Evolutionary conservation across 1,284 basidiomycete species (phyloP), one percentile per base, ranked within the genome.

Genomic region (Tylopilus sp.): DNA sequence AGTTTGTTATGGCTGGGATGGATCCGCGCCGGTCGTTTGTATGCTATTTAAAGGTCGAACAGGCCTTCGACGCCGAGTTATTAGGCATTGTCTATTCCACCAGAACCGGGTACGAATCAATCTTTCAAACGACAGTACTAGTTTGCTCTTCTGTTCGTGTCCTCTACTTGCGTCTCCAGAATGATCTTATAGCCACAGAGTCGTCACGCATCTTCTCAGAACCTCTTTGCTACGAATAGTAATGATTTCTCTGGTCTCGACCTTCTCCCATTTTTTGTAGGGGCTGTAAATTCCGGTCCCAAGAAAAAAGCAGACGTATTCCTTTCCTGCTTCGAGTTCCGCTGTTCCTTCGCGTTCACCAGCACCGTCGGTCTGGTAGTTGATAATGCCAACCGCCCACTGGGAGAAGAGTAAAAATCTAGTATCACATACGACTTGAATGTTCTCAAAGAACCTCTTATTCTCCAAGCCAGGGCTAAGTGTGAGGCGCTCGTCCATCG

Each of bases 371-470:
- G 63, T 61, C 42, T 51, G 54, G 37, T 65, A 63, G 31, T 65
- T 65, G 26, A 65, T 61, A 42, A 62, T 52, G 2, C 63, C 61
- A 10, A 65, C 52, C 11, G 63, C 63, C 61, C 63, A 65, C 15
- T 28, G 63, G 4, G 63, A 65, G 39, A 58, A 61, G 29, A 47
- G 61, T 9, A 63, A 31, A 26, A 55, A 65, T 36, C 50, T 43
- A 2, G 48, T 51, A 17, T 62, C 54, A 22, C 61, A 65, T 24
- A 39, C 3, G 20, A 48, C 58, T 25, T 52, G 36, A 19, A 58
- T 25, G 33, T 65, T 32, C 24, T 52, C 32, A 37, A 63, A 62
- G 41, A 48, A 58, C 24, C 50, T 42, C 43, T 46, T 43, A 41
- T 61, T 35, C n/a, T 49, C 51, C 6, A 37, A 50, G 9, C 50